Evolutionary conservation across 164 flowering plant species (phyloP).

Genomic region (Euptelea pleiosperma): DNA sequence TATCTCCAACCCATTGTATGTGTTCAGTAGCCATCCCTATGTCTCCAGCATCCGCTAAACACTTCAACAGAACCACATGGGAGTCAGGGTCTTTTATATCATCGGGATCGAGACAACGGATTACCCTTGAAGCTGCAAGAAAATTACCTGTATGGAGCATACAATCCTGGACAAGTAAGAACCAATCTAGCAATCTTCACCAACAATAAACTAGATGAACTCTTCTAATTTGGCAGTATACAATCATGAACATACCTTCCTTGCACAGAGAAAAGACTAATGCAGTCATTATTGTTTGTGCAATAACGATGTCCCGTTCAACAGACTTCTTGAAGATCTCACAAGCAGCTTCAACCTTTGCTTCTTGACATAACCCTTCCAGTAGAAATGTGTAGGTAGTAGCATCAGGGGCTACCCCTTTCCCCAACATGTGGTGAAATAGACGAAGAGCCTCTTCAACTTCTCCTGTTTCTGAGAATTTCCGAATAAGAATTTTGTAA

Average conservation of each 20-base stretch:
- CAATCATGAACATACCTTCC: slow-evolving; percentile 56
- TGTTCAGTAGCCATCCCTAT: slow-evolving; percentile 50
- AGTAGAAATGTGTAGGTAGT: slow-evolving; percentile 55
- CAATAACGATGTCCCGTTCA: slow-evolving; percentile 49
- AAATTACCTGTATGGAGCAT: slow-evolving; percentile 47
- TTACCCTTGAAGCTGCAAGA: slow-evolving; percentile 46
- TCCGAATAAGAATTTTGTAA: slow-evolving; percentile 62
- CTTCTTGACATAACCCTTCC: slow-evolving; percentile 59
- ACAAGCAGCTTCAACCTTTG: slow-evolving; percentile 49
- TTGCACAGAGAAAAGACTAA: slow-evolving; percentile 53
- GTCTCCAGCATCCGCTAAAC: slow-evolving; percentile 56
- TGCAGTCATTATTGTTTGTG: slow-evolving; percentile 35
- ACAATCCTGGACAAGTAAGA: neutral
- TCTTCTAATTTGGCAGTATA: no score
- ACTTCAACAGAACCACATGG: slow-evolving; percentile 57
- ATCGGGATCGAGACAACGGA: slow-evolving; percentile 24
- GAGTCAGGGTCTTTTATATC: slow-evolving; percentile 29
- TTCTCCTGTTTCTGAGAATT: slow-evolving; percentile 59
- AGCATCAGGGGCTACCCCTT: slow-evolving; percentile 55
- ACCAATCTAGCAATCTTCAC: neutral
- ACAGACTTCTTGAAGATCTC: slow-evolving; percentile 46
- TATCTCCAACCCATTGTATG: slow-evolving; percentile 39
- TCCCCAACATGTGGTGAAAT: slow-evolving; percentile 63
- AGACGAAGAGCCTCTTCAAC: slow-evolving; percentile 61
- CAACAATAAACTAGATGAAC: neutral